phyloP scores from a whole-genome alignment of 208 protist species.

The Trypanosoma theileri region DNA sequence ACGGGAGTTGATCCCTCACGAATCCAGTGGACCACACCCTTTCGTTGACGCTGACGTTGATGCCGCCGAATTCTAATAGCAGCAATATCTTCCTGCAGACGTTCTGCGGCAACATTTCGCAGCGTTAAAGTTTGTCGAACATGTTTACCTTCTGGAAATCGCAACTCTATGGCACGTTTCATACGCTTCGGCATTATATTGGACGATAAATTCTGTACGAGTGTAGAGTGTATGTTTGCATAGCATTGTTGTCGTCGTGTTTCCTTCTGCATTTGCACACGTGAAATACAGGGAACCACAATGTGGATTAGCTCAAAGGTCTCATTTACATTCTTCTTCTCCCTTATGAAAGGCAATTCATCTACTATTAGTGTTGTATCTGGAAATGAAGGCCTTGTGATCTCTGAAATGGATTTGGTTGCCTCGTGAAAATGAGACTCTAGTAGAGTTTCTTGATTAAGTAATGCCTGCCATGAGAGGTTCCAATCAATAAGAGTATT shows the following conservation, averaged over 20 bases:
- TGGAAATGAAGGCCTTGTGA: neutral
- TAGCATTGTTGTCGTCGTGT: neutral
- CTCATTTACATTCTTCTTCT: neutral
- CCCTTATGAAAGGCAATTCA: neutral
- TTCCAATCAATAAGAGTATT: neutral
- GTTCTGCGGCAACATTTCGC: conserved; percentile 19
- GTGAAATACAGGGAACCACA: conserved; percentile 5
- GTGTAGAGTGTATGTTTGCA: no score
- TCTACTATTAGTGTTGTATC: neutral
- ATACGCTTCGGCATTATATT: neutral
- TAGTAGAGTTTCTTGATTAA: neutral
- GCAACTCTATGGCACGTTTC: conserved; percentile 6
- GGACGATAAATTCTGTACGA: no score
- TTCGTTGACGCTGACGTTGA: neutral
- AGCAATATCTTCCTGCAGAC: neutral
- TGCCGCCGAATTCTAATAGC: neutral
- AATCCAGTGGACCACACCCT: neutral
- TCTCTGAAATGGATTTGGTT: neutral
- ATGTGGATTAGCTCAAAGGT: neutral
- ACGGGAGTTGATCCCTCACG: neutral
- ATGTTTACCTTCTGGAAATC: conserved; percentile 23
- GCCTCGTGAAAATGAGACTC: neutral
- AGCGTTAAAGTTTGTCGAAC: conserved; percentile 20
- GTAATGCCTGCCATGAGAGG: neutral
- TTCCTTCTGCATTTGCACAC: neutral